Base-by-base conservation (phyloP, 2,329 filamentous ascomycete genomes). In the Pleochaeta shiraiana region DNA sequence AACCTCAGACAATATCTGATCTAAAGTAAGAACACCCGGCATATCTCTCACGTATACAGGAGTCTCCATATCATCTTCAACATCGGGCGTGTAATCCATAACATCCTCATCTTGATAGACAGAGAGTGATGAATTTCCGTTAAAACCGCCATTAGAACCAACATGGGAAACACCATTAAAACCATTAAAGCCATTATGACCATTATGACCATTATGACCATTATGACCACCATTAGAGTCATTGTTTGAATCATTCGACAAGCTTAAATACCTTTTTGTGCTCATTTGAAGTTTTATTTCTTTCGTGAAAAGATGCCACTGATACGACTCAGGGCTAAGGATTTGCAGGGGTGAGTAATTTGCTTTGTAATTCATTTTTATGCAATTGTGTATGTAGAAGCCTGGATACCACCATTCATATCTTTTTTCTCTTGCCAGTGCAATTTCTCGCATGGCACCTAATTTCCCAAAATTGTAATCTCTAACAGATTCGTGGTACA, bases 341-440 rank as follows among this genome's bases (percentile, higher is more conserved):
- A 93, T 79, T 70, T 85, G 82, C 71, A 90, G 86, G 1, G 87
- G 88, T 12, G 79, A 77, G 72, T 88, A 93, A 71, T 90, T 85
- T 65, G 84, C 86, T 76, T 93, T 93, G 77, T 93, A 93, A 69
- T 79, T 79, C 88, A 93, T 92, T 76, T 93, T 93, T 64, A 81
- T 78, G 70, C 88, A 92, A 64, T 77, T 83, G 72, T 91, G 87
- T 66, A 93, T 92, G 70, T 92, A 93, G 73, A 84, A 92, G 5
- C 88, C 84, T 5, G 82, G 85, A 74, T 92, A 93, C 80, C 89
- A 93, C 79, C 88, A 93, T 53, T 79, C 76, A 69, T 91, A 90
- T 0, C 82, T 84, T 5, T 77, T 77, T 70, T 92, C 87, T 2
- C 79, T 75, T 0, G 88, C 85, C 31, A 93, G 73, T 0, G 83